These are phyloP conservation scores for Podaxis sp. DNA, from an alignment of 768 basidiomycete genomes.

Conservation along the genomic window DNA sequence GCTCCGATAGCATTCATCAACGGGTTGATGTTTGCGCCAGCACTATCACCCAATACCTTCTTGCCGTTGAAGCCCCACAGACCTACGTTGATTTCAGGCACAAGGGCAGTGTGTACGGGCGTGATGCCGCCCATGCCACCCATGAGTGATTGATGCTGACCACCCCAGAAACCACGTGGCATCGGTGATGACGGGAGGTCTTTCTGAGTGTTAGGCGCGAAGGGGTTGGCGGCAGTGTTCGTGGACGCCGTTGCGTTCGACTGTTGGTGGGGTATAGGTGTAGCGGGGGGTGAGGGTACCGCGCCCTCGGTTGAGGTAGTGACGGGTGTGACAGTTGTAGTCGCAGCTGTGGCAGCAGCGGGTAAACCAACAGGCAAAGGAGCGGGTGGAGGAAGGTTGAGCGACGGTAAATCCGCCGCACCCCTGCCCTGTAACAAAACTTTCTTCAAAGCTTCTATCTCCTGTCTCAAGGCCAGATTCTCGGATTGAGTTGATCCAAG, in stretches of 20 bases:
- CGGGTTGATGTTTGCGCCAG: slow-evolving; percentile 69
- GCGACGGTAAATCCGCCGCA: slow-evolving; percentile 29
- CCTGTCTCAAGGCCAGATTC: slow-evolving; percentile 79
- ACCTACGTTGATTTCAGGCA: slow-evolving; percentile 56
- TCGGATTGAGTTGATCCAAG: slow-evolving; percentile 78
- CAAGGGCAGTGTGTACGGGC: slow-evolving; percentile 79
- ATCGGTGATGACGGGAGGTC: slow-evolving; percentile 64
- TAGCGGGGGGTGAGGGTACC: slow-evolving; percentile 3
- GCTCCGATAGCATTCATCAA: slow-evolving; percentile 44
- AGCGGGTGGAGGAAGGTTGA: slow-evolving; percentile 50
- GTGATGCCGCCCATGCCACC: slow-evolving; percentile 63
- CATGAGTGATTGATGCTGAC: slow-evolving; percentile 26
- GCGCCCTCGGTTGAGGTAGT: not conserved
- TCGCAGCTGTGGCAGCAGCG: slow-evolving; percentile 26
- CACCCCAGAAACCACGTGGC: slow-evolving; percentile 73
- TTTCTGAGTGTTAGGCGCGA: slow-evolving; percentile 75
- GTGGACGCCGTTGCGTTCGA: slow-evolving; percentile 8
- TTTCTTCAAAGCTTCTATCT: slow-evolving; percentile 72
- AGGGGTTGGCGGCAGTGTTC: slow-evolving; percentile 22
- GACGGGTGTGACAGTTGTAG: not conserved
- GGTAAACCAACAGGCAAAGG: slow-evolving; percentile 43
- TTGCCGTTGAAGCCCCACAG: slow-evolving; percentile 12
- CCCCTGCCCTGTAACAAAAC: slow-evolving; percentile 71
- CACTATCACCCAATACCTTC: slow-evolving; percentile 13
- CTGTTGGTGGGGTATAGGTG: slow-evolving; percentile 2